These are phyloP conservation scores for Steccherinum ochraceum DNA, from an alignment of 768 basidiomycete genomes.

Conservation along the genomic window DNA sequence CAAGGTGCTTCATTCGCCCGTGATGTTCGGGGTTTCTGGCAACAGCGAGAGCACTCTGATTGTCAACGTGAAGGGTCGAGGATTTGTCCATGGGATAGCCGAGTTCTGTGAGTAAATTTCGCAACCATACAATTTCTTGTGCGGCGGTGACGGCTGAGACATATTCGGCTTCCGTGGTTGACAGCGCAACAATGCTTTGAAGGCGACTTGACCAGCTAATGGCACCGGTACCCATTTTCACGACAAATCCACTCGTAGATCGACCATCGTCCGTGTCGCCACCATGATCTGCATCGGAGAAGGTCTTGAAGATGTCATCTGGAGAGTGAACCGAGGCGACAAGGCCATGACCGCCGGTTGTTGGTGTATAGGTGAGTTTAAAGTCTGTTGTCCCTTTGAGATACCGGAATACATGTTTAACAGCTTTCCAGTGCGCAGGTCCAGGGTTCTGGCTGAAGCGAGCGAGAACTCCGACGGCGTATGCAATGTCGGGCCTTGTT, in stretches of 20 bases:
- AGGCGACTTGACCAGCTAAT: constrained; percentile 30
- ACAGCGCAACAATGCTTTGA: constrained; percentile 31
- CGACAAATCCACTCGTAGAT: constrained; percentile 6
- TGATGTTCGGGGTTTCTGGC: constrained; percentile 21
- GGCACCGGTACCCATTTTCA: too few species aligned
- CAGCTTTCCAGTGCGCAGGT: constrained; percentile 29
- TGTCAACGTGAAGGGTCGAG: neutral
- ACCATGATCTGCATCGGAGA: constrained; percentile 24
- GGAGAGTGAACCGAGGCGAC: too few species aligned
- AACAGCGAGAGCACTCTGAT: neutral
- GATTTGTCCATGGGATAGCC: neutral
- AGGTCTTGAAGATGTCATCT: constrained; percentile 8
- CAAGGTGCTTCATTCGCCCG: constrained; percentile 25
- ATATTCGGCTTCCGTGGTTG: constrained; percentile 34
- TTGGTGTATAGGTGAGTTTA: constrained; percentile 13
- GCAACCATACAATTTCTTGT: neutral
- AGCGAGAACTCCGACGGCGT: constrained; percentile 25
- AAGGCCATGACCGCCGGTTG: too few species aligned
- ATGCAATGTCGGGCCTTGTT: constrained; percentile 34
- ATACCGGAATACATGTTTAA: constrained; percentile 34
- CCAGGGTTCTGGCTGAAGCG: constrained; percentile 28
- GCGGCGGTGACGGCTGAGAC: neutral
- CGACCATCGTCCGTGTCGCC: constrained; percentile 14
- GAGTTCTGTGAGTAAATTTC: constrained; percentile 1
- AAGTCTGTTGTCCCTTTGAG: constrained; percentile 25